Evolutionary conservation across 192 early-diverging fungal species (phyloP), one percentile per base, ranked within the genome.

Genomic region (Jimgerdemannia flammicorona): DNA sequence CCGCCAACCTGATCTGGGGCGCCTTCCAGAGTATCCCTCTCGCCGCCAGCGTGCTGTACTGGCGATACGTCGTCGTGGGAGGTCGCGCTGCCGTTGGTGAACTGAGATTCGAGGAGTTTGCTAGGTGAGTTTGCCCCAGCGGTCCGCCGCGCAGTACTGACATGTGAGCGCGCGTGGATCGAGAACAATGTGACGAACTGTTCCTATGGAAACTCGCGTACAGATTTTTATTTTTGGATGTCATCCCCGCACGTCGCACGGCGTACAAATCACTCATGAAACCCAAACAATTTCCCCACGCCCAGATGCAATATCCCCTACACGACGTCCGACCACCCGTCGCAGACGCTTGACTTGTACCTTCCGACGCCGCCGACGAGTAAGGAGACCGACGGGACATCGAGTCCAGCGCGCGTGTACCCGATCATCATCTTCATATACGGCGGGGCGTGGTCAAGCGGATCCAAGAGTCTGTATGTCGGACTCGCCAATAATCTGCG

Each of bases 341-440:
- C 49, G 3, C 73, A 72, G 14, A 71, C 42, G 18, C 41, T 83
- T 4, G 81, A 83, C 64, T 43, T 83, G 1, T 83, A 83, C 66
- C 44, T 71, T 3, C 81, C 81, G 7, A 3, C 4, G 6, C 49
- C 49, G 4, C 49, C 49, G 6, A 11, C 49, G 6, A 54, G 49
- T 11, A 7, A 4, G 67, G 2, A 77, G 40, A 77, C 68, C 49
- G 10, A 43, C 20, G 40, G 4, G 9, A 18, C 65, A 4, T 7
- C 20, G 6, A 7, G 41, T 17, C 11, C 3, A 41, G 63, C 69
- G 20, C 49, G 49, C 4, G 43, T 68, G 9, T 66, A 74, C 44
- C 88, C 88, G 9, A 83, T 87, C 8, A 73, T 89, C 69, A 77
- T 89, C 0, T 89, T 89, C 69, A 79, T 89, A 69, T 82, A 89